These are phyloP conservation scores for Marchantia polymorpha DNA, from an alignment of 225 moss, liverwort and hornwort species.

Conservation along the genomic window DNA sequence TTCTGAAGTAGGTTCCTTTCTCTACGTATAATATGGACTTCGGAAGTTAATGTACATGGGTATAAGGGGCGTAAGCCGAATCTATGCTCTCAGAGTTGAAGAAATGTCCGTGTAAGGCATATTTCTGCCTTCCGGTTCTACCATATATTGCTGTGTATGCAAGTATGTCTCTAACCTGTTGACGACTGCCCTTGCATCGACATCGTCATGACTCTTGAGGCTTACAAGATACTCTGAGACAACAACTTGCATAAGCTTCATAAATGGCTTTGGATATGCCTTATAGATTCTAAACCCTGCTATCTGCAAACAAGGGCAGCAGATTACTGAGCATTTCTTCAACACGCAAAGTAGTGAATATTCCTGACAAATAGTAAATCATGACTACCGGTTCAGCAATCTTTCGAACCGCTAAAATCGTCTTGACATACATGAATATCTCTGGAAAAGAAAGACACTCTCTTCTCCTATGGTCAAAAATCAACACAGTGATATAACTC, in stretches of 20 bases:
- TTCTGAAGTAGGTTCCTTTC: too few species aligned
- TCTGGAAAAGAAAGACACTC: too few species aligned
- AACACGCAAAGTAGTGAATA: neutral
- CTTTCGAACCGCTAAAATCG: too few species aligned
- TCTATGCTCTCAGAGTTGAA: slow-evolving; percentile 56
- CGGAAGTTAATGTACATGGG: too few species aligned
- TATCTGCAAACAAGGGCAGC: slow-evolving; percentile 33
- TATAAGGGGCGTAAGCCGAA: neutral
- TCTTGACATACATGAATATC: too few species aligned
- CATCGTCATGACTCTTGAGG: slow-evolving; percentile 46
- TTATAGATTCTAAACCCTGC: slow-evolving; percentile 51
- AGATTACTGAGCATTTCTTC: neutral
- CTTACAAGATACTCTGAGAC: slow-evolving; percentile 41
- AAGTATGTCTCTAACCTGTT: slow-evolving; percentile 84
- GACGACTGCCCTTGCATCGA: slow-evolving; percentile 70
- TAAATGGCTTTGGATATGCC: slow-evolving; percentile 37
- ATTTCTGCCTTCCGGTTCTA: slow-evolving; percentile 76
- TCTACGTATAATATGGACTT: too few species aligned
- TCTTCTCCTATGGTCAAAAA: too few species aligned
- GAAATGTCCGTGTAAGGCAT: slow-evolving; percentile 68
- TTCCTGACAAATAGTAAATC: too few species aligned
- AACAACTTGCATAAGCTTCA: slow-evolving; percentile 43
- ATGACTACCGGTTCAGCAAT: too few species aligned
- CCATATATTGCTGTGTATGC: slow-evolving; percentile 61
- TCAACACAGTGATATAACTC: too few species aligned